Conservation (phyloP, 2,329 filamentous ascomycete genomes). For the Aspergillus terreus region DNA sequence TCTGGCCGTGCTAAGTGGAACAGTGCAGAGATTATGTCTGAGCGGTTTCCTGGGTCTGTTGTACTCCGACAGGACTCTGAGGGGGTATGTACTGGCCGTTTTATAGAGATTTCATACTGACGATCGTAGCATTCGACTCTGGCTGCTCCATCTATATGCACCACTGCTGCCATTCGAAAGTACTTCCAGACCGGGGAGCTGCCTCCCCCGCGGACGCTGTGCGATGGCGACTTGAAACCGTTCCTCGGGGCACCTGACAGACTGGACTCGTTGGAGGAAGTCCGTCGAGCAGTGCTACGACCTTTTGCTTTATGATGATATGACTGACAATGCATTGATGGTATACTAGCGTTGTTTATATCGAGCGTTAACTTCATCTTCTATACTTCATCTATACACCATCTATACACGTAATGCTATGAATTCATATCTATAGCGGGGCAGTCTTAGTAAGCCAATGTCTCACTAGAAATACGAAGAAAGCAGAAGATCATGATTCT, state of each 20-base stretch:
- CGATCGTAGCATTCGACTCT: constrained; percentile 28
- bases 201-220: constrained; percentile 33
- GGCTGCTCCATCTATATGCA: constrained; percentile 36
- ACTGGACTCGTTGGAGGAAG: constrained; percentile 16
- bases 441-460: not conserved
- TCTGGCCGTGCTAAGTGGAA: constrained; percentile 6
- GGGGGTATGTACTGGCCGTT: constrained; percentile 30
- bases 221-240: constrained; percentile 35
- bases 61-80: constrained; percentile 46
- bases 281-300: not conserved
- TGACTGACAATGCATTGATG: too few relatives aligned
- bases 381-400: too few relatives aligned
- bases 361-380: too few relatives aligned
- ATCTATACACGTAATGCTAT: too few relatives aligned
- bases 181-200: constrained; percentile 43
- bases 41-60: constrained; percentile 40
- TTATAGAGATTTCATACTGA: constrained; percentile 1
- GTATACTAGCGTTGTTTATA: too few relatives aligned
- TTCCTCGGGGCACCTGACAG: constrained; percentile 18
- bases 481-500: too few relatives aligned
- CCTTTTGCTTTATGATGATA: not conserved
- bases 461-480: too few relatives aligned
- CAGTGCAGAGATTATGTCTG: constrained; percentile 35
- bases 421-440: not conserved
- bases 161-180: constrained; percentile 29